Conservation (phyloP, 2,329 filamentous ascomycete species). For the Ceratocystis smalleyi region DNA sequence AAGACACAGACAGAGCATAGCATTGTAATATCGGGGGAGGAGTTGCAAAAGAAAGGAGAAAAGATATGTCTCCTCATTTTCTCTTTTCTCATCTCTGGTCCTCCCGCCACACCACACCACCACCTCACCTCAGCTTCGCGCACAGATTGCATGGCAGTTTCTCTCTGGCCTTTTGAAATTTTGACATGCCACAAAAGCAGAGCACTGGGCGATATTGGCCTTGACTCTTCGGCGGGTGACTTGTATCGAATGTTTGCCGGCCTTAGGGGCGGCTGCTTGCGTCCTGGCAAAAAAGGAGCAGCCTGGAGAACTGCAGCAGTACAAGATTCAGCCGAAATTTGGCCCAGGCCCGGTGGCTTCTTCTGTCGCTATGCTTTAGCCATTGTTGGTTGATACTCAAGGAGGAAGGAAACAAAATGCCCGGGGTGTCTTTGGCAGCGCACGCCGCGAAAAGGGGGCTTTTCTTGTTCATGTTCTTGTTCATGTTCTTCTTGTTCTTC, state of each 20-base stretch:
- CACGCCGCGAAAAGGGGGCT: no score
- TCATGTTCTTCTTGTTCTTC: no score
- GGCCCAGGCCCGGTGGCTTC: no score
- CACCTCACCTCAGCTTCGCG: background rate
- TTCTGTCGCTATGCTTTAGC: no score
- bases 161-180: background rate
- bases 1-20: background rate
- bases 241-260: background rate
- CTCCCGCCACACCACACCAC: background rate
- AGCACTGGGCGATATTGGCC: background rate
- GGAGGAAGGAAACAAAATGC: no score
- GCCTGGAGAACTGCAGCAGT: no score
- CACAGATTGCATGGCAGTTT: background rate
- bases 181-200: slow-evolving; percentile 2
- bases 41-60: background rate
- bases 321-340: no score
- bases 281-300: no score
- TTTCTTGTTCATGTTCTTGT: no score
- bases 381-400: no score
- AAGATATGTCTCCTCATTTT: background rate
- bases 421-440: no score
- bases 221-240: background rate
- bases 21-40: background rate
- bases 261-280: background rate
- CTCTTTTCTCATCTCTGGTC: background rate